phyloP scores from a whole-genome alignment of 305 asterid species.

The Ajuga reptans region DNA sequence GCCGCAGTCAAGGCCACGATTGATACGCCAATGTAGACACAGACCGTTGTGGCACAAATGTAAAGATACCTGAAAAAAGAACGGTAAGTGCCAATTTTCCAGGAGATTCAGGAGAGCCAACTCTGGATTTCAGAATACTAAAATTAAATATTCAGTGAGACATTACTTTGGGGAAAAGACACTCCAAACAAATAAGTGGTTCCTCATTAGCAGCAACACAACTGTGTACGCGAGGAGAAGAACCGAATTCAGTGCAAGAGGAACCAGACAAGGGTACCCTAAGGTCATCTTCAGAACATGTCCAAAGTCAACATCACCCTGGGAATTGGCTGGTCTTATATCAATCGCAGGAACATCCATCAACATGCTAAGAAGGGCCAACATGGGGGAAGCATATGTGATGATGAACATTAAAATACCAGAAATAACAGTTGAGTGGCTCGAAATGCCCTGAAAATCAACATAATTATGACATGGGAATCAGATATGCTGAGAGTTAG shows the following conservation, averaged over 20 bases:
- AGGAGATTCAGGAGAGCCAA: background rate
- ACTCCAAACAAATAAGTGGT: conserved; percentile 87
- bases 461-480: conserved; percentile 7
- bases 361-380: conserved; percentile 58
- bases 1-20: conserved; percentile 40
- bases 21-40: conserved; percentile 55
- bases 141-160: background rate
- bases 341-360: conserved; percentile 39
- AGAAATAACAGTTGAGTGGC: conserved; percentile 71
- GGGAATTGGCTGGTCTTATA: conserved; percentile 14
- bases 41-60: conserved; percentile 64
- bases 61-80: conserved; percentile 61
- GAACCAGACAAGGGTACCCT: conserved; percentile 69
- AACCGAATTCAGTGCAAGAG: conserved; percentile 60
- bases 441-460: conserved; percentile 64
- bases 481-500: conserved; percentile 22
- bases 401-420: conserved; percentile 83
- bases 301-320: conserved; percentile 30
- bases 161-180: conserved; percentile 96
- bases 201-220: conserved; percentile 69
- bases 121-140: background rate
- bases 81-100: background rate
- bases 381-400: conserved; percentile 79
- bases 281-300: conserved; percentile 40
- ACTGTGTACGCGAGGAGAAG: conserved; percentile 60